phyloP scores from a whole-genome alignment of 495 filamentous ascomycete genomes.

The Parathielavia hyrcaniae region DNA sequence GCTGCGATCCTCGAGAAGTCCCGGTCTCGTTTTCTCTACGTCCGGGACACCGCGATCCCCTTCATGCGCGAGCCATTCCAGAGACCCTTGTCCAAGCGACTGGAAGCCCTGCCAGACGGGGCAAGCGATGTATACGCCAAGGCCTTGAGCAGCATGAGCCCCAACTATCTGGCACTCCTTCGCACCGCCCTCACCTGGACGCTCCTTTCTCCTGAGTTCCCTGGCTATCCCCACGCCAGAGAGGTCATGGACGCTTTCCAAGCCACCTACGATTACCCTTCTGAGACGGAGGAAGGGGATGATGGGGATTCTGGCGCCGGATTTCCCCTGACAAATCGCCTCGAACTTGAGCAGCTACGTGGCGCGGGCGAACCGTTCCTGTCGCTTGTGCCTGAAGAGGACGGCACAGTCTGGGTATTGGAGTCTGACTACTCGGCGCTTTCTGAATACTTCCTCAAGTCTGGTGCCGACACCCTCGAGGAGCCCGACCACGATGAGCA shows the following conservation, averaged over 20 bases:
- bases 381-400: not conserved
- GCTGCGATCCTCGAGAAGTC: slow-evolving; percentile 20
- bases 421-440: slow-evolving; percentile 8
- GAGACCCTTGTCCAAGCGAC: slow-evolving; percentile 21
- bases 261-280: slow-evolving; percentile 12
- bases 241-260: slow-evolving; percentile 29
- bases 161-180: slow-evolving; percentile 27
- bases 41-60: slow-evolving; percentile 20
- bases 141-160: slow-evolving; percentile 21
- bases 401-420: slow-evolving; percentile 3
- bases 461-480: not conserved
- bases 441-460: slow-evolving; percentile 18
- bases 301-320: not conserved
- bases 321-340: slow-evolving; percentile 11
- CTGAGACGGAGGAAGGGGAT: not conserved
- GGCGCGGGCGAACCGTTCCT: slow-evolving; percentile 21
- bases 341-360: slow-evolving; percentile 24
- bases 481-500: slow-evolving; percentile 5
- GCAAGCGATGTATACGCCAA: slow-evolving; percentile 19
- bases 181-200: slow-evolving; percentile 26
- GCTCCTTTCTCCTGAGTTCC: slow-evolving; percentile 8
- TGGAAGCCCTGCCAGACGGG: slow-evolving; percentile 21
- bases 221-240: slow-evolving; percentile 5
- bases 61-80: slow-evolving; percentile 27
- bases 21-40: slow-evolving; percentile 21